Conservation (phyloP, 768 basidiomycete genomes). For the Rhodotorula babjevae region DNA sequence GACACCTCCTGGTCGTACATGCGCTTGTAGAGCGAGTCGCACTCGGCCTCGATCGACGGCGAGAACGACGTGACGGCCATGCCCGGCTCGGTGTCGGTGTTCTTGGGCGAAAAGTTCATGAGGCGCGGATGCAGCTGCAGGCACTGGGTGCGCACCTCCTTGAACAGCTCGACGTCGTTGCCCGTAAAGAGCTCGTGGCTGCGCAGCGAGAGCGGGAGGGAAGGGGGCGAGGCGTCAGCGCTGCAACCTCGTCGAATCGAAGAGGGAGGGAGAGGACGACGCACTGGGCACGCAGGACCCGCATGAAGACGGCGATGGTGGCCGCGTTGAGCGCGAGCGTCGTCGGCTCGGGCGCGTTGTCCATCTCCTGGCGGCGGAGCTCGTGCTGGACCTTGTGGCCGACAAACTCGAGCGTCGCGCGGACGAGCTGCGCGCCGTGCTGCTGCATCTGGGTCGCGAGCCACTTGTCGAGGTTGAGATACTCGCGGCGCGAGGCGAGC, state of each 20-base stretch:
- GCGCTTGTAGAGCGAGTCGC: conserved; percentile 91
- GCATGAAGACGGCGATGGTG: conserved; percentile 86
- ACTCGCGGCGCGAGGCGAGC: conserved; percentile 84
- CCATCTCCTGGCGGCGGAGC: conserved; percentile 60
- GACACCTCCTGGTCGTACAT: conserved; percentile 95
- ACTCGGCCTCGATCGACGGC: conserved; percentile 82
- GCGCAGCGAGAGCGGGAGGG: background rate
- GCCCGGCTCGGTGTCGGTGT: conserved; percentile 79
- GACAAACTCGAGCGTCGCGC: conserved; percentile 79
- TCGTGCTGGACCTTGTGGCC: conserved; percentile 91
- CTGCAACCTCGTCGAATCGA: too few species aligned
- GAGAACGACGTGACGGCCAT: conserved; percentile 82
- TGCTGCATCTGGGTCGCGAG: conserved; percentile 75
- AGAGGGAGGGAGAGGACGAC: conserved; percentile 42
- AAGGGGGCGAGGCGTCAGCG: conserved; percentile 10
- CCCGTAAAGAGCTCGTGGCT: conserved; percentile 71
- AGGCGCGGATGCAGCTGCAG: conserved; percentile 92
- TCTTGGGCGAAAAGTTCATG: conserved; percentile 75
- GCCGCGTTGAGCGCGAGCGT: conserved; percentile 83
- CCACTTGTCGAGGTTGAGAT: conserved; percentile 95
- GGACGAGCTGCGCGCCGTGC: conserved; percentile 80
- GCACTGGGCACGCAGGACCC: conserved; percentile 76
- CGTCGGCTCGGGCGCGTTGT: conserved; percentile 65
- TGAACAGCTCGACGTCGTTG: conserved; percentile 75
- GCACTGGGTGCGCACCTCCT: conserved; percentile 86